Evolutionary conservation across 1,284 basidiomycete genomes (phyloP).

Genomic region (Cutaneotrichosporon cutaneum): DNA sequence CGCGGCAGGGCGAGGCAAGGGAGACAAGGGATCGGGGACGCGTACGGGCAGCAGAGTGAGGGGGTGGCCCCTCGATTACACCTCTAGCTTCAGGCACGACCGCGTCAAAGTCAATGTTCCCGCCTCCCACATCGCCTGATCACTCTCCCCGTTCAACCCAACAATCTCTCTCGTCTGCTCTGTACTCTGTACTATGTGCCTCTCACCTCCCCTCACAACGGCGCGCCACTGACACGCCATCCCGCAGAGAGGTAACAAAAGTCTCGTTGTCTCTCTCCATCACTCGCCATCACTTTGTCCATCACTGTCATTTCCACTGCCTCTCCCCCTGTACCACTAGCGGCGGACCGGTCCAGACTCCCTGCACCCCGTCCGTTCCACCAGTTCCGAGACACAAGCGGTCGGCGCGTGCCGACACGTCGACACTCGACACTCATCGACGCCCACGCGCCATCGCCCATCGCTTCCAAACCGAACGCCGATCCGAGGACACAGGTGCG

Average conservation of each 20-base stretch:
- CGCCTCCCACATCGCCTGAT: not conserved
- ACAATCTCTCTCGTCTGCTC: no score
- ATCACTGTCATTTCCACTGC: not conserved
- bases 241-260: no score
- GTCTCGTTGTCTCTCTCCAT: not conserved
- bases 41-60: not conserved
- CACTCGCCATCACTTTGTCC: not conserved
- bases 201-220: no score
- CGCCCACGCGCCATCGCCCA: not conserved
- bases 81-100: not conserved
- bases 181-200: not conserved
- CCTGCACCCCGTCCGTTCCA: not conserved
- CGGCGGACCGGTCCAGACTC: not conserved
- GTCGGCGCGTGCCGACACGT: not conserved
- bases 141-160: not conserved
- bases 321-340: not conserved
- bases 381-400: not conserved
- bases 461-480: not conserved
- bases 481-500: not conserved
- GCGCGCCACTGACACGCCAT: no score
- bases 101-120: conserved; percentile 1
- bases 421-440: not conserved
- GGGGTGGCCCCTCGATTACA: not conserved
- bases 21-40: not conserved
- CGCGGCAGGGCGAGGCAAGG: no score